Conservation (phyloP, 1,284 basidiomycete species). For the Rhodotorula mucilaginosa region DNA sequence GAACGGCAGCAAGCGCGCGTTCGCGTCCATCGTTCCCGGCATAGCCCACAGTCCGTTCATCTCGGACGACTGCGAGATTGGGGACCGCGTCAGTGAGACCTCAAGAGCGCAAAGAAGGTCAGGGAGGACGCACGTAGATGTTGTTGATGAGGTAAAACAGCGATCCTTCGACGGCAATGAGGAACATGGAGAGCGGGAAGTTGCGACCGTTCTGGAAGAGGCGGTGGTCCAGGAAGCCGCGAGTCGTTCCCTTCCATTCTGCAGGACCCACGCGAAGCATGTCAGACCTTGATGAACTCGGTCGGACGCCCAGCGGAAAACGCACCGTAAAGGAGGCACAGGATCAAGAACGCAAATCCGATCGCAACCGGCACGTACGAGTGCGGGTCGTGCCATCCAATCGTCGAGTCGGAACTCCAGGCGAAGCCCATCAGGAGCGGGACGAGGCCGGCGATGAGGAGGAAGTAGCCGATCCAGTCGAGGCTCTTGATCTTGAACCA, state of each 20-base stretch:
- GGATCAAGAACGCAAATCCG: slow-evolving; percentile 10
- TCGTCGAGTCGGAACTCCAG: slow-evolving; percentile 3
- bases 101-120: not conserved
- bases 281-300: not conserved
- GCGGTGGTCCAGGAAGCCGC: slow-evolving; percentile 32
- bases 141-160: slow-evolving; percentile 31
- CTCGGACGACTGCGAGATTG: not conserved
- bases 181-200: slow-evolving; percentile 22
- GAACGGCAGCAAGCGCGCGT: slow-evolving; percentile 24
- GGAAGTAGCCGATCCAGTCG: slow-evolving; percentile 21
- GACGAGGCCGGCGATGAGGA: slow-evolving; percentile 11
- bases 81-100: not conserved
- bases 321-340: slow-evolving; percentile 15
- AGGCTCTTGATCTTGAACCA: slow-evolving; percentile 3
- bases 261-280: not conserved
- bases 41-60: slow-evolving; percentile 15
- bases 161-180: slow-evolving; percentile 26
- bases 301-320: not conserved
- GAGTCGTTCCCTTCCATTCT: slow-evolving; percentile 27
- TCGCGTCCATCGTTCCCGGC: slow-evolving; percentile 20
- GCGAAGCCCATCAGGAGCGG: slow-evolving; percentile 24
- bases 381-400: slow-evolving; percentile 16
- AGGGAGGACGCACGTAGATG: slow-evolving; percentile 10
- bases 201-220: slow-evolving; percentile 22
- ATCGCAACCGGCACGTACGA: slow-evolving; percentile 16